Evolutionary conservation across 2,329 filamentous ascomycete genomes (phyloP).

Genomic region (Aspergillus novoparasiticus): DNA sequence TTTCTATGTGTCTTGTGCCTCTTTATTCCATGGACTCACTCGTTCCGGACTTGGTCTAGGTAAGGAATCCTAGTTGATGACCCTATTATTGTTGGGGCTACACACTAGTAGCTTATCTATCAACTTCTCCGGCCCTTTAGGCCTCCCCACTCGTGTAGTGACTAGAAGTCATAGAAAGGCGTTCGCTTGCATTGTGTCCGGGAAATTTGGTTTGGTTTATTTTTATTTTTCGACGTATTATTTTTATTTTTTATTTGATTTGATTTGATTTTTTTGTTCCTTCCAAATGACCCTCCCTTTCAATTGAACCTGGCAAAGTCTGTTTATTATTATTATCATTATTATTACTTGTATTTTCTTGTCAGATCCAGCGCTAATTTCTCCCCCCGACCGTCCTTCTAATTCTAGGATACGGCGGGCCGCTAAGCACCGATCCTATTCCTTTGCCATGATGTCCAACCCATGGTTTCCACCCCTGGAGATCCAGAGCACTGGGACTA

Average conservation of each 20-base stretch:
- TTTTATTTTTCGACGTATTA: slow-evolving; percentile 12
- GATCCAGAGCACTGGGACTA: slow-evolving; percentile 28
- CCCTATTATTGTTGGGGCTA: slow-evolving; percentile 7
- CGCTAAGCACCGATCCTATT: slow-evolving; percentile 18
- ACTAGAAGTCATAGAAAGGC: slow-evolving; percentile 8
- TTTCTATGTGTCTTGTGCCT: neutral
- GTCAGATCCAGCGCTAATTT: slow-evolving; percentile 25
- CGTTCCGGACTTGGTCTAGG: neutral
- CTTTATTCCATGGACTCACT: neutral
- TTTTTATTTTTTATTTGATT: neutral
- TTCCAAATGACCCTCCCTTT: neutral
- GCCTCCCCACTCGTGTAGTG: slow-evolving; percentile 13
- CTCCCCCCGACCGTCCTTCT: slow-evolving; percentile 21
- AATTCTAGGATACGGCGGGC: slow-evolving; percentile 14
- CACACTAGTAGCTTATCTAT: slow-evolving; percentile 4
- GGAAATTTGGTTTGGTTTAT: neutral
- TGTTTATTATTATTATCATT: neutral
- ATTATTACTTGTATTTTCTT: slow-evolving; percentile 6
- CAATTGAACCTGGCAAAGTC: neutral
- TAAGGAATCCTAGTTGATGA: slow-evolving; percentile 13
- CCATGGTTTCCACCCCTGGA: slow-evolving; percentile 21
- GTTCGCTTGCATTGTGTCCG: neutral
- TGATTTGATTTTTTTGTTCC: neutral
- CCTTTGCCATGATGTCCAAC: slow-evolving; percentile 20
- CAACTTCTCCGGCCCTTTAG: slow-evolving; percentile 1